Evolutionary conservation across 148 eudicot genomes (phyloP).

Genomic region (Amaranthus palmeri): DNA sequence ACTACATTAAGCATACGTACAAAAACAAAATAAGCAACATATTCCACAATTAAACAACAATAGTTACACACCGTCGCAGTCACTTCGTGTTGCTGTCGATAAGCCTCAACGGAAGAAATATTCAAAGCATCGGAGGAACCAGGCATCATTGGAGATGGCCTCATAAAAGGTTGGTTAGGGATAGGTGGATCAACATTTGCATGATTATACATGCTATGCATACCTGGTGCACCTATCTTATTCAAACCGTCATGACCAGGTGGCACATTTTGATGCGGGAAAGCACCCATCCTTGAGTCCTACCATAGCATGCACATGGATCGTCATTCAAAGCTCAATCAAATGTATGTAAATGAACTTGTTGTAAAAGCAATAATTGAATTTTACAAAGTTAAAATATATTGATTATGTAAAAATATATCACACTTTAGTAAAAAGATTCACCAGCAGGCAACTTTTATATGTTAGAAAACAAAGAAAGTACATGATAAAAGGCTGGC

Average conservation of each 20-base stretch:
- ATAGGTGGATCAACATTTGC: slow-evolving; percentile 42
- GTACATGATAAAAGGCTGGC: no score
- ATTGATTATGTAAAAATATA: no score
- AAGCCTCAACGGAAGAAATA: slow-evolving; percentile 63
- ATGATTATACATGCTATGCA: slow-evolving; percentile 51
- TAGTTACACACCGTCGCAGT: slow-evolving; percentile 70
- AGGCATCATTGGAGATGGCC: slow-evolving; percentile 46
- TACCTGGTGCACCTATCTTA: slow-evolving; percentile 37
- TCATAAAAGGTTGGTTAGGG: slow-evolving; percentile 44
- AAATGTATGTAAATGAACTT: not conserved
- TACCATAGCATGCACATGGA: slow-evolving; percentile 20
- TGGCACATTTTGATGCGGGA: slow-evolving; percentile 39
- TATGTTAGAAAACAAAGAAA: not conserved
- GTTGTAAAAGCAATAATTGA: not conserved
- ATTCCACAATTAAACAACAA: not conserved
- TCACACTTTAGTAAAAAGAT: not conserved
- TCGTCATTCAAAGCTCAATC: not conserved
- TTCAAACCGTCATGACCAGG: slow-evolving; percentile 42
- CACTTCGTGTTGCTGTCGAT: slow-evolving; percentile 83
- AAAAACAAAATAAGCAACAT: not conserved
- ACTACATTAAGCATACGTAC: not conserved
- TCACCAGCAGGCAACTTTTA: not conserved
- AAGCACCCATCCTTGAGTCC: slow-evolving; percentile 58
- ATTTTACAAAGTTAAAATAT: not conserved
- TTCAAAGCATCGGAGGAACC: slow-evolving; percentile 51